phyloP scores from a whole-genome alignment of 2,329 filamentous ascomycete genomes.

The Diaporthe longicolla region DNA sequence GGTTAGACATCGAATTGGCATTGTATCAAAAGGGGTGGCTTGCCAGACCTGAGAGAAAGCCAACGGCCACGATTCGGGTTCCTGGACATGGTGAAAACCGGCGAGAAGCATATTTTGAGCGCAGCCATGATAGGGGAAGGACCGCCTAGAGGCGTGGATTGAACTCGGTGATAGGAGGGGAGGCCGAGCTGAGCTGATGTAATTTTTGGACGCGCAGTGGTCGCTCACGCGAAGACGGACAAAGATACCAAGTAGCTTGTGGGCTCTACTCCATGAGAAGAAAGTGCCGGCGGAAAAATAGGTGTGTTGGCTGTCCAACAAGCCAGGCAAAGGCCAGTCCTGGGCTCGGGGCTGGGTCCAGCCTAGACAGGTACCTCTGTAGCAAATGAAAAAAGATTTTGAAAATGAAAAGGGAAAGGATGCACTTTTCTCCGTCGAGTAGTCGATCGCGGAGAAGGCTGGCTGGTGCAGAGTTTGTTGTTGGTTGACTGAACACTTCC shows the following conservation, averaged over 20 bases:
- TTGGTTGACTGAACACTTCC: neutral
- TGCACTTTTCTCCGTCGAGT: neutral
- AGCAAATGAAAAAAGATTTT: slow-evolving; percentile 9
- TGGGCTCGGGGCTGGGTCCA: neutral
- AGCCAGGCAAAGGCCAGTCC: neutral
- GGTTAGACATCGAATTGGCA: neutral
- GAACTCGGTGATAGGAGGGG: neutral
- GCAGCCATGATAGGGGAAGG: neutral
- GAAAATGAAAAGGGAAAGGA: neutral
- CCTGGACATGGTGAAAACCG: neutral
- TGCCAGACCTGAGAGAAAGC: neutral
- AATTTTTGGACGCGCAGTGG: slow-evolving; percentile 10
- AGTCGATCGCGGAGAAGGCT: neutral
- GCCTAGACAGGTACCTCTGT: neutral
- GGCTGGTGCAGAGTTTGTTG: neutral
- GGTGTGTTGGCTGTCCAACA: neutral
- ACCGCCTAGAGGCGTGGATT: neutral
- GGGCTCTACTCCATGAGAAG: neutral
- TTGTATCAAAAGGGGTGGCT: neutral
- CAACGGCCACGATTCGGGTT: neutral
- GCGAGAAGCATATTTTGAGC: neutral
- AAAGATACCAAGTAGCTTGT: slow-evolving; percentile 19
- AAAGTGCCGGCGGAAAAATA: neutral
- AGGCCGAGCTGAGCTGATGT: slow-evolving; percentile 3
- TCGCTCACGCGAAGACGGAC: slow-evolving; percentile 8